Base-by-base conservation (phyloP, 495 filamentous ascomycete species). In the Glutinoglossum americanum region DNA sequence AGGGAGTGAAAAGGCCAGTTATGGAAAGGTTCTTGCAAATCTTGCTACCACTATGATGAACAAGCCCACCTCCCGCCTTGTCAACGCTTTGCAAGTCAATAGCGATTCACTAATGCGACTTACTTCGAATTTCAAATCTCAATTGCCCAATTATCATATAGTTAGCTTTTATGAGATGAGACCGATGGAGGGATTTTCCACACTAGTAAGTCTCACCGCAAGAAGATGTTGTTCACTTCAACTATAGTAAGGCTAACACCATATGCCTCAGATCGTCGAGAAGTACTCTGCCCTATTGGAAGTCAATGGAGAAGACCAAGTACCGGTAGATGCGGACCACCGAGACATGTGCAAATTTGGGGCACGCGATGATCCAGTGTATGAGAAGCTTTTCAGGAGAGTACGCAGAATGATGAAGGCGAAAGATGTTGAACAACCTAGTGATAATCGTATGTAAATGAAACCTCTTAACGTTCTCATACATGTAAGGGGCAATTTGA, bases 371-470 rank as follows among this genome's bases (percentile, higher is more conserved):
- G 26, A 57, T 28, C 4, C 4, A 1, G 39, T n/a, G 56, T 57
- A 57, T 51, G 39, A 57, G 39, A 57, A 57, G 25, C 33, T 57
- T 5, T 57, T 57, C 25, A 57, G 28, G 28, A 57, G 56, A 13
- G 28, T 57, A 30, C 56, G 33, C 11, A 57, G 56, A 39, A 57
- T 57, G 56, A 25, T 57, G 26, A 51, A 51, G 37, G 56, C 7
- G 11, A 17, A 57, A 57, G 56, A 44, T 57, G 39, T 17, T 23
- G 15, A 26, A 3, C 17, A 10, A 15, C 37, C 25, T 28, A 47
- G n/a, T 19, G 15, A 3, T 19, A 1, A 0, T 45, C 4, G 56
- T 57, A 57, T 21, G 49, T 53, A 28, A 5, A 17, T 27, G 13
- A 6, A 10, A 27, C 15, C 13, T 30, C n/a, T 30, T 13, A 4